Evolutionary conservation across 495 filamentous ascomycete genomes (phyloP), one percentile per base, ranked within the genome.

Genomic region (Pyrenopolyporus hunteri): DNA sequence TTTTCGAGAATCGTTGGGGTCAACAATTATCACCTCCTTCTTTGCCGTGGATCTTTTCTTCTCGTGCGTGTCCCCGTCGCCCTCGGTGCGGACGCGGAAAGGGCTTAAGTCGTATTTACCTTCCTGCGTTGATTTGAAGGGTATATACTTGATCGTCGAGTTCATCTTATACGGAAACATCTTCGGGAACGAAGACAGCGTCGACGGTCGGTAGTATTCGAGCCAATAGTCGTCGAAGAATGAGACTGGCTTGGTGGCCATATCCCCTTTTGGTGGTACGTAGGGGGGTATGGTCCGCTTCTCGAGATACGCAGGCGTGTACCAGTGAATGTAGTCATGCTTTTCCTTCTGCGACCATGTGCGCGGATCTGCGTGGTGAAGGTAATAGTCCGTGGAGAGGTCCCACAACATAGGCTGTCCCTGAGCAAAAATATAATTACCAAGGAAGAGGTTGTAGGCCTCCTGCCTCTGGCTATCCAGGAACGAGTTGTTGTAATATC

Each of bases 401-500:
- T 98, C 94, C 94, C 94, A 98, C 3, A 98, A 83, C 92, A 97
- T 95, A 1, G 94, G 95, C 58, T 95, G 88, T 1, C 92, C 94
- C 66, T 94, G 89, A 8, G 84, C 76, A 66, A 89, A 98, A 37
- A 91, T 94, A 74, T 98, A 98, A 68, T 98, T 97, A 5, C 94
- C 94, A 10, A 98, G 85, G 66, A 98, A 98, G 16, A 98, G 84
- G 57, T 98, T 98, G 71, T 98, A 98, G 0, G 95, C 94, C 70
- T 98, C 94, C 75, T 98, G 94, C 35, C 94, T 85, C 69, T 98
- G 94, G 14, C 89, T 89, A 72, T 98, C 94, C 6, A 98, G 81
- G 74, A 98, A 98, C 0, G 93, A 97, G 72, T 98, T 98, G 73
- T 98, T 96, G 76, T 98, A 98, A 76, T 98, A 98, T 25, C 94